phyloP scores from a whole-genome alignment of 2,329 filamentous ascomycete species.

The Mycosphaerelloides madeirae region DNA sequence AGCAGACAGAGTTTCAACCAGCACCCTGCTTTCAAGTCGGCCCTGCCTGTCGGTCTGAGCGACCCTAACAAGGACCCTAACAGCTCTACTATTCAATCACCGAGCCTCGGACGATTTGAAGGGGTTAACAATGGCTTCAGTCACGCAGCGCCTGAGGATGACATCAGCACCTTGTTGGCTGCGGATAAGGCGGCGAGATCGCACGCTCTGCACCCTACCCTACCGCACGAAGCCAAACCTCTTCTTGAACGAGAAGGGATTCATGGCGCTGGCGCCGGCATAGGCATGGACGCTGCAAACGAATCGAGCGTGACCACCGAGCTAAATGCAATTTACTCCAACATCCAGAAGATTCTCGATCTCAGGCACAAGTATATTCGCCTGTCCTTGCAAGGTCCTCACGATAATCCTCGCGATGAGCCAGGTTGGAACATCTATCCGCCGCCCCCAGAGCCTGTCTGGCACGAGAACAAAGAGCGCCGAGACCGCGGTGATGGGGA shows the following conservation, averaged over 20 bases:
- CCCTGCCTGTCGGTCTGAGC: conserved; percentile 33
- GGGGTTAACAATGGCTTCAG: conserved; percentile 13
- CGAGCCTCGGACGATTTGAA: conserved; percentile 29
- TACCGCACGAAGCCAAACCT: conserved; percentile 55
- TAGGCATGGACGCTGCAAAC: conserved; percentile 61
- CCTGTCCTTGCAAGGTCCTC: conserved; percentile 73
- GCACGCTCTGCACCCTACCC: conserved; percentile 47
- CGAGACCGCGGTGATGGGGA: conserved; percentile 18
- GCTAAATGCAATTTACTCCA: conserved; percentile 78
- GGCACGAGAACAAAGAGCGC: conserved; percentile 51
- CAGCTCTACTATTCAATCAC: conserved; percentile 28
- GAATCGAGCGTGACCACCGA: conserved; percentile 80
- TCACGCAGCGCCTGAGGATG: conserved; percentile 7
- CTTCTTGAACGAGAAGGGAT: conserved; percentile 52
- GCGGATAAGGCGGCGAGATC: conserved; percentile 47
- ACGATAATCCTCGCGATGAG: conserved; percentile 84
- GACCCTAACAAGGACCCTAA: conserved; percentile 31
- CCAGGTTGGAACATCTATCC: conserved; percentile 85
- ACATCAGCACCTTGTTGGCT: conserved; percentile 33
- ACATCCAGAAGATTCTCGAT: conserved; percentile 85
- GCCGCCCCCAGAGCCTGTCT: conserved; percentile 83
- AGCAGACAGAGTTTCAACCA: conserved; percentile 34
- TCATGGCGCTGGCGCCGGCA: conserved; percentile 54
- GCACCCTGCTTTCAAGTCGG: conserved; percentile 27
- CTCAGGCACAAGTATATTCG: conserved; percentile 83